Evolutionary conservation across 2,329 filamentous ascomycete species (phyloP).

Genomic region (Calonectria montana): DNA sequence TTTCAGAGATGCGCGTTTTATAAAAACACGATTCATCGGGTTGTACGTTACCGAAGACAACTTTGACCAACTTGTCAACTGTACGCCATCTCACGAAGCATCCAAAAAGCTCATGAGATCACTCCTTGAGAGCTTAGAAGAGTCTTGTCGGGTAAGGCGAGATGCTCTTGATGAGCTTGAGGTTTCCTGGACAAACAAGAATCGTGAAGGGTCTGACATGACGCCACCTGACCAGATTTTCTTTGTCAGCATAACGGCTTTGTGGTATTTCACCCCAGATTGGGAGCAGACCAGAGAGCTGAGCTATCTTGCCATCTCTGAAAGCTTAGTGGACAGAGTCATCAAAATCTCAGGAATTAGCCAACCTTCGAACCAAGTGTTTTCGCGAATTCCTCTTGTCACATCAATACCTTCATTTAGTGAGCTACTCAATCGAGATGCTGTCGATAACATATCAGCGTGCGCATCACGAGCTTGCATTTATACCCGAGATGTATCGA

Average conservation of each 20-base stretch:
- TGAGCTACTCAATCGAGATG: background rate
- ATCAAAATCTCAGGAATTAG: background rate
- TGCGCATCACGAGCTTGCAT: slow-evolving; percentile 7
- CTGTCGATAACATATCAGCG: background rate
- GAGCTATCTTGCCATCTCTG: slow-evolving; percentile 1
- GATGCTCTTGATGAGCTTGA: slow-evolving; percentile 3
- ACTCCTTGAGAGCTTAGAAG: background rate
- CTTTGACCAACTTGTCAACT: background rate
- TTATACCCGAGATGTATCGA: background rate
- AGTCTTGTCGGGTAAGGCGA: background rate
- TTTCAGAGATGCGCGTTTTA: slow-evolving; percentile 4
- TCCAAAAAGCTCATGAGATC: background rate
- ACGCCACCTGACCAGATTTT: background rate
- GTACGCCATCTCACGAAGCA: background rate
- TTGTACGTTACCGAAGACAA: slow-evolving; percentile 1
- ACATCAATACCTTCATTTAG: background rate
- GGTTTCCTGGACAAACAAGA: background rate
- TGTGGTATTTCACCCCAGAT: background rate
- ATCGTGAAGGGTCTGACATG: background rate
- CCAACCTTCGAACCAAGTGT: background rate
- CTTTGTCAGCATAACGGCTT: background rate
- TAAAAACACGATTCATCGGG: background rate
- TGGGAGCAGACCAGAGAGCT: slow-evolving; percentile 6
- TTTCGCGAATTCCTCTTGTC: background rate
- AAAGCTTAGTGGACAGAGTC: background rate